Base-by-base conservation (phyloP, 305 asterid species). In the Fraxinus xanthoxyloides region DNA sequence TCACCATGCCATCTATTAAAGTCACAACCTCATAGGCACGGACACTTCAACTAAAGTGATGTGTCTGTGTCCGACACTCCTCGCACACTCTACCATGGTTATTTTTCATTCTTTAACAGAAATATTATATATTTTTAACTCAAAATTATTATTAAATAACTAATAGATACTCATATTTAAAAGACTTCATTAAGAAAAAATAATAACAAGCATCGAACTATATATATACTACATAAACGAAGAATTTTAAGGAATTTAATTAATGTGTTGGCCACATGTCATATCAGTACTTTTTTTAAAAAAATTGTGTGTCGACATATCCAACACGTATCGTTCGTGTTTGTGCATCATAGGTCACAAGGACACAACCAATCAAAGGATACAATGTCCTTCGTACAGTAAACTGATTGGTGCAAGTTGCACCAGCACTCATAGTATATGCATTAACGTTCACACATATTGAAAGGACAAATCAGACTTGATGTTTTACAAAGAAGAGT, bases 401-500 rank as follows among this genome's bases (percentile, higher is more conserved):
- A 75, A 69, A 76, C 67, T 63, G 43, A 46, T 17, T 40, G 28
- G 32, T 82, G 72, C 51, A 67, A 61, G 67, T 77, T 34, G 54
- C 70, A 67, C 78, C 63, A 80, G 65, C 77, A 77, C 74, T 67
- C 59, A 19, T 7, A 51, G 48, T 17, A 72, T 77, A 74, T 4
- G 36, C 36, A 28, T 21, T 17, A 69, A 43, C 2, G 7, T 10
- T 61, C 17, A 23, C 21, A 59, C 31, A 72, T 38, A 31, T 72
- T 28, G 21, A 59, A 43, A 43, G 36, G 65, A 75, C 73, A 69
- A 79, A 38, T n/a, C 51, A 76, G 78, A 75, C 81, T 26, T 79
- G 67, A 65, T 36, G n/a, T 13, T 59, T 46, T 40, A 82, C 72
- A 43, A 76, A 84, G 70, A 81, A 28, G 70, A 81, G 79, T 77